These are phyloP conservation scores for Microdochium nivale DNA, from an alignment of 2,329 filamentous ascomycete species.

Conservation along the genomic window DNA sequence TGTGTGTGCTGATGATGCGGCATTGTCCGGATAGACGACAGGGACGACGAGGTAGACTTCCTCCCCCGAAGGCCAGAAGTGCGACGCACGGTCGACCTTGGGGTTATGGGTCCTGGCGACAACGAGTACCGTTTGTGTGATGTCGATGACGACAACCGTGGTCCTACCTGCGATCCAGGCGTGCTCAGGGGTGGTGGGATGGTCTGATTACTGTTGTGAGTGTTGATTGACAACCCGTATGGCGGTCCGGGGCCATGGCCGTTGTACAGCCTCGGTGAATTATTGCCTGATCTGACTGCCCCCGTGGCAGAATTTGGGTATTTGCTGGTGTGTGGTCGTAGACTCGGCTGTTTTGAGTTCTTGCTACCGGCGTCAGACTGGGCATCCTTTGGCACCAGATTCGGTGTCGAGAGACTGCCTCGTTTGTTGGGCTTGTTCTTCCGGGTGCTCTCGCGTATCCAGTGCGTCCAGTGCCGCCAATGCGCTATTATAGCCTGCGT, in stretches of 20 bases:
- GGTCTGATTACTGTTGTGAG: constrained; percentile 13
- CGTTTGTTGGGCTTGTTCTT: constrained; percentile 40
- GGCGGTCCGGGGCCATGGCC: constrained; percentile 35
- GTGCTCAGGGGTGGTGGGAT: constrained; percentile 15
- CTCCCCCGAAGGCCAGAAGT: constrained; percentile 81
- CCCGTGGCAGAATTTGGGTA: constrained; percentile 33
- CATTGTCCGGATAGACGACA: constrained; percentile 87
- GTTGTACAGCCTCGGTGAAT: constrained; percentile 44
- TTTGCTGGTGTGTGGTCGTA: constrained; percentile 53
- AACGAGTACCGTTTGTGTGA: constrained; percentile 68
- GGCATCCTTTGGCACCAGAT: constrained; percentile 42
- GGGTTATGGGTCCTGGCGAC: constrained; percentile 81
- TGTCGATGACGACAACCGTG: constrained; percentile 28
- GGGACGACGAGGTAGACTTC: constrained; percentile 91
- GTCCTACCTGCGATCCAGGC: constrained; percentile 19
- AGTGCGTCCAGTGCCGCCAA: constrained; percentile 58
- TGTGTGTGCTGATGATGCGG: constrained; percentile 72
- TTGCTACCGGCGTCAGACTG: constrained; percentile 29
- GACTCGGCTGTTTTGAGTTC: constrained; percentile 42
- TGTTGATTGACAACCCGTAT: constrained; percentile 11
- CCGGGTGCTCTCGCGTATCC: constrained; percentile 51
- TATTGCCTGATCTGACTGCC: constrained; percentile 27
- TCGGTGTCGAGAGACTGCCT: constrained; percentile 50
- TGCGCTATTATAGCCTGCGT: constrained; percentile 50
- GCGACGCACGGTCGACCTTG: constrained; percentile 76